Evolutionary conservation across 768 basidiomycete genomes (phyloP).

Genomic region (Erythrobasidium yunnanense): DNA sequence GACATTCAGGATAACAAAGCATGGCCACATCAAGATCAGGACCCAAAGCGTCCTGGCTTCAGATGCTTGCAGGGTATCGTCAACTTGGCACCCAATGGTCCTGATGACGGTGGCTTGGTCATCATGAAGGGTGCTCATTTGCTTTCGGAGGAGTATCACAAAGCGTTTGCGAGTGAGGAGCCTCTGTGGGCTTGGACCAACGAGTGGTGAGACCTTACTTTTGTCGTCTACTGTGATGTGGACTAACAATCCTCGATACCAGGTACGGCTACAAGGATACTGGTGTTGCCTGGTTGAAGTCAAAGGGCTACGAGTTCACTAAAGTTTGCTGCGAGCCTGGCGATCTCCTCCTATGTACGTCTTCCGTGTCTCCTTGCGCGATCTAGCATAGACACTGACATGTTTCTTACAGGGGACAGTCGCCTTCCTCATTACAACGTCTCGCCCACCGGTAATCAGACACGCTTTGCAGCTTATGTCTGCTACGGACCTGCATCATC

Average conservation of each 20-base stretch:
- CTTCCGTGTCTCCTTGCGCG: background rate
- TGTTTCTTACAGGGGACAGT: background rate
- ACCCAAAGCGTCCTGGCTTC: conserved; percentile 32
- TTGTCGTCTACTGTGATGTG: no score
- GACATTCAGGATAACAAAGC: background rate
- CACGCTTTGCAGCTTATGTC: background rate
- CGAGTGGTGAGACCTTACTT: no score
- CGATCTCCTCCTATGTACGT: background rate
- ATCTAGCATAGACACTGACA: background rate
- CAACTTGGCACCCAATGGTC: conserved; percentile 32
- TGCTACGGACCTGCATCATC: background rate
- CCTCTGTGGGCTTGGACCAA: background rate
- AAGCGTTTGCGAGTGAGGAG: background rate
- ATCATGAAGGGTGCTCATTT: conserved; percentile 34
- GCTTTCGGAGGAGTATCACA: conserved; percentile 30
- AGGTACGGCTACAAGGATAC: background rate
- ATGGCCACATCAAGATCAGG: conserved; percentile 33
- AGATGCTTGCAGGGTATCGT: conserved; percentile 35
- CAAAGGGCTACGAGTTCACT: background rate
- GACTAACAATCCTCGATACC: no score
- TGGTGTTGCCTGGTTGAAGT: background rate
- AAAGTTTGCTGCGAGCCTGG: background rate
- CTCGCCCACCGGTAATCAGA: background rate
- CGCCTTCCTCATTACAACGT: background rate
- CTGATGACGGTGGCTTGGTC: conserved; percentile 37